phyloP scores from a whole-genome alignment of 495 filamentous ascomycete species.

The Penicillium turbatum region DNA sequence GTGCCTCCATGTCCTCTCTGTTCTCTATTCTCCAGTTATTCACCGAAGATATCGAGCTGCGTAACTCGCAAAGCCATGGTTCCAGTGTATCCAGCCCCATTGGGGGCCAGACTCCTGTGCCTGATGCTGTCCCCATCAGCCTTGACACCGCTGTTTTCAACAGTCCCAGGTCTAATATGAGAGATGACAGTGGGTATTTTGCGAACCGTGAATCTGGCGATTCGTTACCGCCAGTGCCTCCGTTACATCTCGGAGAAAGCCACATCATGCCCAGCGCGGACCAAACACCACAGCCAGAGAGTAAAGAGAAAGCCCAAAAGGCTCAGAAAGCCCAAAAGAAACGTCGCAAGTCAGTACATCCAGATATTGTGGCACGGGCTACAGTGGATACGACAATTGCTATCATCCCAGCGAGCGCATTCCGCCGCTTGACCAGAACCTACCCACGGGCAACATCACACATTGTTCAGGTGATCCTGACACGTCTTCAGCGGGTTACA shows the following conservation, averaged over 20 bases:
- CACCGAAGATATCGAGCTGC: slow-evolving; percentile 86
- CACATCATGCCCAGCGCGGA: slow-evolving; percentile 21
- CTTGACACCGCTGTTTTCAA: slow-evolving; percentile 35
- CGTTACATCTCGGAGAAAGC: slow-evolving; percentile 62
- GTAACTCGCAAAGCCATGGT: slow-evolving; percentile 46
- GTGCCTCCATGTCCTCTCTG: slow-evolving; percentile 94
- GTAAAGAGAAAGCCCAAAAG: slow-evolving; percentile 7
- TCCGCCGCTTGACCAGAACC: slow-evolving; percentile 85
- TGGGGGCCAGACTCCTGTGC: slow-evolving; percentile 30
- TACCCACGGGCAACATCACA: slow-evolving; percentile 96
- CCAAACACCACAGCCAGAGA: slow-evolving; percentile 11
- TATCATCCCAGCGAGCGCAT: slow-evolving; percentile 94
- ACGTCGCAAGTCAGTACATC: slow-evolving; percentile 74
- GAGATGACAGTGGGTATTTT: slow-evolving; percentile 15
- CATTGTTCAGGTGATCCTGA: slow-evolving; percentile 95
- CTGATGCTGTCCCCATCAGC: slow-evolving; percentile 45
- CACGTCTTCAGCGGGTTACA: slow-evolving; percentile 88
- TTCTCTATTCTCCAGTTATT: slow-evolving; percentile 97
- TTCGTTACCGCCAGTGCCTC: slow-evolving; percentile 58
- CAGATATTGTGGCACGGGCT: slow-evolving; percentile 94
- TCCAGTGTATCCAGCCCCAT: slow-evolving; percentile 42
- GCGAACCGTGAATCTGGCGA: slow-evolving; percentile 21
- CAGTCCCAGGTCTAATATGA: slow-evolving; percentile 29
- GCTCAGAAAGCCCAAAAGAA: slow-evolving; percentile 18
- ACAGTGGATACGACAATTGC: slow-evolving; percentile 97